Evolutionary conservation across 176 grass and related monocot species (phyloP).

Genomic region (Sorghum bicolor): Sorghum_bicolor_NCBIv3 NC_012870.2:3495001-3495500

Average conservation of each 20-base stretch:
- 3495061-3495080: constrained; percentile 24
- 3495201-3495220: constrained; percentile 17
- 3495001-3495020: neutral
- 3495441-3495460: constrained; percentile 91
- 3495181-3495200: constrained; percentile 8
- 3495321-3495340: constrained; percentile 58
- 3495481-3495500: neutral
- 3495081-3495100: constrained; percentile 95
- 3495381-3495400: constrained; percentile 31
- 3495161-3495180: constrained; percentile 66
- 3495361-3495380: constrained; percentile 22
- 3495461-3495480: constrained; percentile 41
- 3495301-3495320: constrained; percentile 87
- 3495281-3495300: constrained; percentile 86
- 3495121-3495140: constrained; percentile 99
- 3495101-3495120: constrained; percentile 90
- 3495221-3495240: constrained; percentile 1
- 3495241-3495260: constrained; percentile 17
- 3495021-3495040: neutral
- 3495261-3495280: constrained; percentile 58
- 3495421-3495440: constrained; percentile 93
- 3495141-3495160: constrained; percentile 91
- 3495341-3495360: constrained; percentile 19
- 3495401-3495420: constrained; percentile 94
- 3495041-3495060: constrained; percentile 1